Percentiles rank a stretch among this genome's conserved stretches.
phyloP scores from a whole-genome alignment of 495 filamentous ascomycete species.

The Aspergillus affinis region DNA sequence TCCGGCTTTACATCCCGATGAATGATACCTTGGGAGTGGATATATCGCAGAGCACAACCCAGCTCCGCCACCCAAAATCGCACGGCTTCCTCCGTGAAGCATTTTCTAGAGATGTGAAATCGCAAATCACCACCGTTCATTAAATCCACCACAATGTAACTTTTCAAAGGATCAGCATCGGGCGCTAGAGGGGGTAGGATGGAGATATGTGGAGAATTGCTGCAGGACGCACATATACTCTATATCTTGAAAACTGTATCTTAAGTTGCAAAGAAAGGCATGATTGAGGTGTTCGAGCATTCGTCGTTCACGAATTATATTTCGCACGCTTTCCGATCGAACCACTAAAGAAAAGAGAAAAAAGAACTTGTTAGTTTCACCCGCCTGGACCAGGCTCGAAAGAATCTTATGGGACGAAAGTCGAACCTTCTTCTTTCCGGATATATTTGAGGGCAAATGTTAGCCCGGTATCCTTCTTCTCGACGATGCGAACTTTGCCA shows the following conservation, averaged over 20 bases:
- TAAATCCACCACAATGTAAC: constrained; percentile 95
- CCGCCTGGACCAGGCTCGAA: not conserved
- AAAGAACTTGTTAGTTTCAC: not conserved
- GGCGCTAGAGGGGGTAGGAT: not conserved
- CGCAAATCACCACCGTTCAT: constrained; percentile 98
- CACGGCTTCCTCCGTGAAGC: constrained; percentile 95
- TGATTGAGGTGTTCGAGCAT: constrained; percentile 99
- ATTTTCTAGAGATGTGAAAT: constrained; percentile 97
- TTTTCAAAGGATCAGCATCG: constrained; percentile 38
- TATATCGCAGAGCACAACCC: constrained; percentile 87
- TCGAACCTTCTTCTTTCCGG: constrained; percentile 93
- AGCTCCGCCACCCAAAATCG: constrained; percentile 96
- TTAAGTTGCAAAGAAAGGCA: constrained; percentile 96
- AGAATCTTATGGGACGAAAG: not conserved
- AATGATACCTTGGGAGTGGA: constrained; percentile 89
- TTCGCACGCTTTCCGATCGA: constrained; percentile 93
- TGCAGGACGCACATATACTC: constrained; percentile 82
- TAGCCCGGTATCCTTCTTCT: constrained; percentile 90
- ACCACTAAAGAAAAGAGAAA: constrained; percentile 62
- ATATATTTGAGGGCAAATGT: constrained; percentile 98
- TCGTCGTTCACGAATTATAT: constrained; percentile 93
- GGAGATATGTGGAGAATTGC: not conserved
- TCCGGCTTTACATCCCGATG: constrained; percentile 97
- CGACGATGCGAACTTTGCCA: constrained; percentile 97
- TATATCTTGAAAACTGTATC: constrained; percentile 98